Base-by-base conservation (phyloP, 1,139 yeast species). In the Blastobotrys aristatus region DNA sequence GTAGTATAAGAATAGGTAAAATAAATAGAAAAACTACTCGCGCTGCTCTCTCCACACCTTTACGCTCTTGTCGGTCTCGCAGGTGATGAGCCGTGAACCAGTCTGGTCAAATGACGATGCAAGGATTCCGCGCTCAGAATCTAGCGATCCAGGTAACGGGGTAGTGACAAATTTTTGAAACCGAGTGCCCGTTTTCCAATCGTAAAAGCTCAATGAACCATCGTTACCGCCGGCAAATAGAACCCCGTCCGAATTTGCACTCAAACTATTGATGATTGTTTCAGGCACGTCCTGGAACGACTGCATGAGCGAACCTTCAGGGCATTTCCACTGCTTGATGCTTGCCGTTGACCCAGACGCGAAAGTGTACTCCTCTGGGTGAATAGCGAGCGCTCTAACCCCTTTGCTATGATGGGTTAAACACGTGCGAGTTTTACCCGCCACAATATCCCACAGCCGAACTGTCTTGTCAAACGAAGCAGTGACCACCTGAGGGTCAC, bases 21-120 rank as follows among this genome's bases (percentile, higher is more conserved):
- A n/a, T n/a, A n/a, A n/a, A n/a, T n/a, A n/a, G n/a, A n/a, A n/a
- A n/a, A n/a, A n/a, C n/a, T n/a, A n/a, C n/a, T n/a, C n/a, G n/a
- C n/a, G n/a, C n/a, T 71, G 76, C 53, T 79, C 82, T 43, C 62
- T 79, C 96, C 97, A 92, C 1, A 92, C 71, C 63, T 89, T 88
- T 43, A 92, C 79, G 58, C 89, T 83, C 65, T 89, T 90, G 65
- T 92, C 98, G 10, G 89, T 83, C 59, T 86, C 96, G 46, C 96
- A 88, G 0, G 96, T 87, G 18, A 92, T 75, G 49, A 92, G 68
- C 38, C 96, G 74, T 56, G 82, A 65, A 0, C 97, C 97, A 54
- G 88, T 82, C 63, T 74, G 71, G 64, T 92, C 97, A 64, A 88
- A 89, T 1, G 79, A 64, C 37, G 90, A 77, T 10, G 90, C 77